Evolutionary conservation across 495 filamentous ascomycete species (phyloP).

Genomic region (Penicillium coprophilum): DNA sequence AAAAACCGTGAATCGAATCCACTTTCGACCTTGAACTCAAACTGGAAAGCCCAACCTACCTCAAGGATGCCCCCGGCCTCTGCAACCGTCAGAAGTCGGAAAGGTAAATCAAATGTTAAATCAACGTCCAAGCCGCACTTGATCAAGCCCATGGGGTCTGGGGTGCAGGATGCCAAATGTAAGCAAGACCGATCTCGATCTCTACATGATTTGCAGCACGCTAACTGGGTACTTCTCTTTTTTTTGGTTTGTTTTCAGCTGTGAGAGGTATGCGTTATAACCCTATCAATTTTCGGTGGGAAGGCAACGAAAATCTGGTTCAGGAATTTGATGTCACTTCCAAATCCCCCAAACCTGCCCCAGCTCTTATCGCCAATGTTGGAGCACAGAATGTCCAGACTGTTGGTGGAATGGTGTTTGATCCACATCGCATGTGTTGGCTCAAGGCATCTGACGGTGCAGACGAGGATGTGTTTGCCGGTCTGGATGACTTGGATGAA

Average conservation of each 20-base stretch:
- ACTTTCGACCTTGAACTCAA: slow-evolving; percentile 65
- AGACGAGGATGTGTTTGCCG: slow-evolving; percentile 73
- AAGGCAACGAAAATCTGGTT: slow-evolving; percentile 88
- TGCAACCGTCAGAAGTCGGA: slow-evolving; percentile 52
- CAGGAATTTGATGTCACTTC: slow-evolving; percentile 65
- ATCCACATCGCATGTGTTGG: slow-evolving; percentile 95
- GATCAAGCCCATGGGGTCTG: slow-evolving; percentile 67
- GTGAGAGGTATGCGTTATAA: slow-evolving; percentile 97
- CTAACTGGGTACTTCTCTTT: too few species aligned
- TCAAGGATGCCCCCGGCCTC: slow-evolving; percentile 49
- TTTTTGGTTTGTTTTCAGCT: slow-evolving; percentile 44
- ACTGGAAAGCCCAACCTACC: slow-evolving; percentile 76
- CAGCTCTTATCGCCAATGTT: slow-evolving; percentile 91
- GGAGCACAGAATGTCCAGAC: slow-evolving; percentile 79
- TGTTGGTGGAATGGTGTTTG: slow-evolving; percentile 94
- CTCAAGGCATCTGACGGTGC: slow-evolving; percentile 58
- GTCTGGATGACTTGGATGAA: slow-evolving; percentile 66
- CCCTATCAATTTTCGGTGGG: slow-evolving; percentile 79
- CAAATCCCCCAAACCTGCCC: slow-evolving; percentile 65
- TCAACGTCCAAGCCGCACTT: slow-evolving; percentile 64
- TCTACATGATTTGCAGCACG: background rate
- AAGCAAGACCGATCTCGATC: slow-evolving; percentile 28
- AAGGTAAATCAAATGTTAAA: slow-evolving; percentile 48
- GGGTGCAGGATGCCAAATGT: slow-evolving; percentile 65
- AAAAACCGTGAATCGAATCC: slow-evolving; percentile 52